These are phyloP conservation scores for Juglanconis oblonga DNA, from an alignment of 2,329 filamentous ascomycete species.

Conservation along the genomic window DNA sequence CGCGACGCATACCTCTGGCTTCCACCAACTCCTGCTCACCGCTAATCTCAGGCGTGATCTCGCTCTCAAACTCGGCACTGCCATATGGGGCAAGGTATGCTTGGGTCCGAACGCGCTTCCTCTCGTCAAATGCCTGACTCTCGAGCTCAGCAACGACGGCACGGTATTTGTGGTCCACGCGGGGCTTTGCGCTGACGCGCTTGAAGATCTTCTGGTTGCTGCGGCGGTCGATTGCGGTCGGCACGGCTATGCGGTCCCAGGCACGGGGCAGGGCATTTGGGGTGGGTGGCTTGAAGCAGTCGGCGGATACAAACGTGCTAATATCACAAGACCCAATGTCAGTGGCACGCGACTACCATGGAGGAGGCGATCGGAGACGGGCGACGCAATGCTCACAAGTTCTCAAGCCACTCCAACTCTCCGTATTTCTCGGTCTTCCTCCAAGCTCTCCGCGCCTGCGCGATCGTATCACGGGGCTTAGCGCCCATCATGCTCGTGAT, in stretches of 20 bases:
- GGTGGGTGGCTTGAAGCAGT: conserved; percentile 23
- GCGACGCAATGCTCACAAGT: conserved; percentile 4
- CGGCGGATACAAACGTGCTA: conserved; percentile 22
- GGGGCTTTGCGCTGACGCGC: conserved; percentile 23
- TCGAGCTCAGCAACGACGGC: conserved; percentile 29
- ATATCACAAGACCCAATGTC: background rate
- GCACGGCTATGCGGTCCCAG: conserved; percentile 31
- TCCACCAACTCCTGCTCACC: conserved; percentile 21
- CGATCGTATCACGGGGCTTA: background rate
- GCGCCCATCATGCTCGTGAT: background rate
- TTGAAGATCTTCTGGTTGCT: conserved; percentile 30
- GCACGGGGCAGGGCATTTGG: conserved; percentile 20
- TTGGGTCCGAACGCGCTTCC: conserved; percentile 32
- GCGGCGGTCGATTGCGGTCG: conserved; percentile 14
- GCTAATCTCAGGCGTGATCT: background rate
- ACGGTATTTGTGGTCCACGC: conserved; percentile 17
- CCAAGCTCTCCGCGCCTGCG: background rate
- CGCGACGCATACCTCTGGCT: conserved; percentile 25
- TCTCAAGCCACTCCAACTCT: conserved; percentile 7
- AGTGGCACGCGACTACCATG: background rate
- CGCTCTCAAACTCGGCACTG: conserved; percentile 28
- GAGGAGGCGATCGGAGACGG: background rate
- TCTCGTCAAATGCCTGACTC: conserved; percentile 27
- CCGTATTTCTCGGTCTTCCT: background rate
- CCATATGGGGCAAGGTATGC: conserved; percentile 31